phyloP scores from a whole-genome alignment of 805 yeast species.

The Wickerhamomyces sydowiorum region DNA sequence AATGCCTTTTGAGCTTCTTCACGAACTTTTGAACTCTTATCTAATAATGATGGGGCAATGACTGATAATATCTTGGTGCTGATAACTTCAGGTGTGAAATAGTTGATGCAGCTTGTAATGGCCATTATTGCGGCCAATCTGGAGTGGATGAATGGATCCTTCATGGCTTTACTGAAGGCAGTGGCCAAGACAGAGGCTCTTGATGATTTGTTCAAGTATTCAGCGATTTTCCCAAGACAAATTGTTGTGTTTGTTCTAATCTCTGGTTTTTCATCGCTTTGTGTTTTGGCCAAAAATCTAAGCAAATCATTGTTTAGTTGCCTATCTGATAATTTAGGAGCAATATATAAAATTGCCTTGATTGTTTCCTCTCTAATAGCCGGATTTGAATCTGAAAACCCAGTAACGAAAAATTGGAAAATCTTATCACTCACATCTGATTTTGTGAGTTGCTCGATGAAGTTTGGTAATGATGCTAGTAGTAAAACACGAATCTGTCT shows the following conservation, averaged over 20 bases:
- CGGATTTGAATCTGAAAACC: conserved; percentile 80
- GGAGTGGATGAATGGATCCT: conserved; percentile 73
- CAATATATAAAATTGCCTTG: conserved; percentile 52
- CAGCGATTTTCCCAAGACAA: conserved; percentile 60
- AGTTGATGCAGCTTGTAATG: conserved; percentile 55
- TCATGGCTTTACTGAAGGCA: conserved; percentile 77
- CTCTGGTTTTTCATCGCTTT: conserved; percentile 68
- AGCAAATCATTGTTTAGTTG: conserved; percentile 84
- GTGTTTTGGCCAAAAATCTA: conserved; percentile 75
- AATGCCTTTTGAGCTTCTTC: conserved; percentile 66
- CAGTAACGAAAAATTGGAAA: conserved; percentile 65
- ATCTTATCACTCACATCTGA: conserved; percentile 64
- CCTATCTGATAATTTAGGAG: conserved; percentile 63
- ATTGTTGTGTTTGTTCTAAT: conserved; percentile 74
- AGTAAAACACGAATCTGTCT: conserved; percentile 73
- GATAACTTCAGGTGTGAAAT: conserved; percentile 67
- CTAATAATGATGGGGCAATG: conserved; percentile 78
- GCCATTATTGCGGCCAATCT: conserved; percentile 74
- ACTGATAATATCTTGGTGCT: conserved; percentile 80
- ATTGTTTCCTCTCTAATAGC: conserved; percentile 78
- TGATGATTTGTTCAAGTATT: conserved; percentile 45
- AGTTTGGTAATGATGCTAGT: conserved; percentile 54
- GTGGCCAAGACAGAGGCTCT: conserved; percentile 77
- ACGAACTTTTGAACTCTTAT: conserved; percentile 64
- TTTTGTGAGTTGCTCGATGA: conserved; percentile 43